Evolutionary conservation across 2,329 filamentous ascomycete genomes (phyloP).

Genomic region (Whalleya microplaca): DNA sequence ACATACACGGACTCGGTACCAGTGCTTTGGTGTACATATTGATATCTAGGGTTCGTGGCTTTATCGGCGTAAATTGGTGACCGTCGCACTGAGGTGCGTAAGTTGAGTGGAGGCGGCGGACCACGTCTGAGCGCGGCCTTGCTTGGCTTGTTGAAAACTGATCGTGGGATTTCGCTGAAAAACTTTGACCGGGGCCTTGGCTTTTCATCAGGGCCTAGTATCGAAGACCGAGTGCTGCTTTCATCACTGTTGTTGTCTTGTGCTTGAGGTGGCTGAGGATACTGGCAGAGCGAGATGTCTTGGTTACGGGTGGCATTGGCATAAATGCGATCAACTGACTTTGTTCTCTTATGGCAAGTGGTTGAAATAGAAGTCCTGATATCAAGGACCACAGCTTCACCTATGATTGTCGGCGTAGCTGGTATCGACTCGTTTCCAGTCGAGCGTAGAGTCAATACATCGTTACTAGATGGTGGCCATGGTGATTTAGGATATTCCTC

Average conservation of each 20-base stretch:
- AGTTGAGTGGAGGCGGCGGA: conserved; percentile 30
- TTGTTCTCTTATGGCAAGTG: conserved; percentile 23
- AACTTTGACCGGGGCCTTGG: conserved; percentile 25
- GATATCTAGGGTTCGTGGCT: conserved; percentile 29
- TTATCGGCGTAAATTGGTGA: conserved; percentile 24
- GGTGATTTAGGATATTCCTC: conserved; percentile 15
- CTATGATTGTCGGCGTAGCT: conserved; percentile 32
- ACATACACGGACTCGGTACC: conserved; percentile 35
- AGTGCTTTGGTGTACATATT: conserved; percentile 27
- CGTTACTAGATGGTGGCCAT: conserved; percentile 17
- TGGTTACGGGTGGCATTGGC: conserved; percentile 28
- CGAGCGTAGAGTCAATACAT: conserved; percentile 23
- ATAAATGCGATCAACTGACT: conserved; percentile 33
- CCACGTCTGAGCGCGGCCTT: conserved; percentile 29
- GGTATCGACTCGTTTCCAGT: conserved; percentile 27
- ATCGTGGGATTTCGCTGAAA: conserved; percentile 21
- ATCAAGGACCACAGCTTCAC: conserved; percentile 33
- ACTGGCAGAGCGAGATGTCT: conserved; percentile 31
- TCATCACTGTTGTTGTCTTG: conserved; percentile 6
- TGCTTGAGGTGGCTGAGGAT: conserved; percentile 15
- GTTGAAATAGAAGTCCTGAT: conserved; percentile 24
- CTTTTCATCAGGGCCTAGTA: conserved; percentile 6
- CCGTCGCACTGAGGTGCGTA: conserved; percentile 17
- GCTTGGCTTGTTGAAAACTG: conserved; percentile 26
- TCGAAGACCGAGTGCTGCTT: conserved; percentile 2